phyloP scores from a whole-genome alignment of 208 protist genomes.

The Trypanosomatidae sp. region DNA sequence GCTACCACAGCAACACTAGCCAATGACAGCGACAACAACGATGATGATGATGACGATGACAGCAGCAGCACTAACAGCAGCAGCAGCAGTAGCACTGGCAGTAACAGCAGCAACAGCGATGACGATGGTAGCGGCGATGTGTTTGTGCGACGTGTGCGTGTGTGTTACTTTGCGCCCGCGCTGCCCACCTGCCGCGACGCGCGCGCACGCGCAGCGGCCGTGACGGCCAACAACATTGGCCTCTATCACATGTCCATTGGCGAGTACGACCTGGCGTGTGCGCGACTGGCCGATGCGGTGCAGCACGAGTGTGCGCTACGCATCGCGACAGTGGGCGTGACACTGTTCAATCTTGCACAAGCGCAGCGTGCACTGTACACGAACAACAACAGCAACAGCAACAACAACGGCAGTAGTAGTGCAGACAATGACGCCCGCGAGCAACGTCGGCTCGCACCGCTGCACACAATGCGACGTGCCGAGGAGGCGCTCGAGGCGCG shows the following conservation, averaged over 20 bases:
- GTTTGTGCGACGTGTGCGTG: slow-evolving; percentile 12
- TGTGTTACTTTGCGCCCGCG: too few species aligned
- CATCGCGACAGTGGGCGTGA: slow-evolving; percentile 40
- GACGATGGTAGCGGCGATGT: slow-evolving; percentile 14
- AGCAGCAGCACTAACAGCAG: slow-evolving; percentile 1
- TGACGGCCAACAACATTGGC: slow-evolving; percentile 66
- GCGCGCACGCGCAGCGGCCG: too few species aligned
- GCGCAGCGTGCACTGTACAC: slow-evolving; percentile 20
- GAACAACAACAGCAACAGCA: background rate
- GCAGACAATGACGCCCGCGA: too few species aligned
- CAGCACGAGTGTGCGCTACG: slow-evolving; percentile 21
- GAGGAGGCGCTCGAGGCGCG: too few species aligned
- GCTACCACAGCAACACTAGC: background rate
- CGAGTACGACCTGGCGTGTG: slow-evolving; percentile 47
- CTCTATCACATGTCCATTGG: slow-evolving; percentile 72
- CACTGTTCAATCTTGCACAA: slow-evolving; percentile 73
- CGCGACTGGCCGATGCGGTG: slow-evolving; percentile 25
- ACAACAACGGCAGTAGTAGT: too few species aligned
- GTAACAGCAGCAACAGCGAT: slow-evolving; percentile 3
- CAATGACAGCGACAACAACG: background rate
- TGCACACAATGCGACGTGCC: too few species aligned
- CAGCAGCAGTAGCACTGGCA: background rate
- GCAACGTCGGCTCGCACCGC: too few species aligned
- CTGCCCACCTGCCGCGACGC: too few species aligned
- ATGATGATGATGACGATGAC: background rate